A percentile compares a stretch with the other conserved stretches of the same genome.
phyloP scores from a whole-genome alignment of 2,329 filamentous ascomycete species.

The Coniochaeta sp. region DNA sequence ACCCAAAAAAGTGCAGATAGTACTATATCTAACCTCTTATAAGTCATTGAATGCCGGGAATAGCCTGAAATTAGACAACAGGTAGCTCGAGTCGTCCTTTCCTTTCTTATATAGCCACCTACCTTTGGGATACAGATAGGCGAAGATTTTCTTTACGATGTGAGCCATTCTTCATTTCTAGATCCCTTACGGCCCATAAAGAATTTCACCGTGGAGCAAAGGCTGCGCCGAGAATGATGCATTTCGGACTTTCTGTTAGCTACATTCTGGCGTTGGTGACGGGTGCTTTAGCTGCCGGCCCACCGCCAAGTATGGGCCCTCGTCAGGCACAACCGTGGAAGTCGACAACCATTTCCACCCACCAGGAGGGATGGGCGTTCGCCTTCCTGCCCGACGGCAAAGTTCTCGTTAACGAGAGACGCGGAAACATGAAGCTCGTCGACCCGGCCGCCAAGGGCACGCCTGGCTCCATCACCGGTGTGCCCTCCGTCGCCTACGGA shows the following conservation, averaged over 20 bases:
- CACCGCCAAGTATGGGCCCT: conserved; percentile 18
- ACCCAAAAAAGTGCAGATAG: conserved; percentile 5
- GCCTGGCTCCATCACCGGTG: conserved; percentile 21
- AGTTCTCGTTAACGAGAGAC: conserved; percentile 23
- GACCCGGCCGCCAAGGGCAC: conserved; percentile 19
- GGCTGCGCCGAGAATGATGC: conserved; percentile 16
- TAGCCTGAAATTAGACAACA: conserved; percentile 15
- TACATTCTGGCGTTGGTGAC: conserved; percentile 20
- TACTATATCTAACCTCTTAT: conserved; percentile 10
- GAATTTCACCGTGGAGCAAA: conserved; percentile 14
- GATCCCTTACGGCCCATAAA: conserved; percentile 15
- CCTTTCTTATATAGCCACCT: conserved; percentile 19
- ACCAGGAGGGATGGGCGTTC: conserved; percentile 21
- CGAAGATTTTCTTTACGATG: conserved; percentile 5
- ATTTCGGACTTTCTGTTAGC: conserved; percentile 20
- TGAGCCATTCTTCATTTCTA: conserved; percentile 13
- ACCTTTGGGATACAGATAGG: conserved; percentile 12
- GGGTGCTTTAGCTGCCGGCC: conserved; percentile 18
- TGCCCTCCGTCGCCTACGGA: conserved; percentile 22
- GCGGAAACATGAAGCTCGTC: conserved; percentile 20
- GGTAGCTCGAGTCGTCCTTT: conserved; percentile 13
- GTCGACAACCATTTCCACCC: conserved; percentile 12
- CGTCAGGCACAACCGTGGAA: conserved; percentile 19
- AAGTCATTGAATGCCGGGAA: conserved; percentile 14
- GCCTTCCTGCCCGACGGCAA: conserved; percentile 24